These are phyloP conservation scores for Carex arenaria DNA, from an alignment of 202 grass and related monocot species.

Conservation along the genomic window DNA sequence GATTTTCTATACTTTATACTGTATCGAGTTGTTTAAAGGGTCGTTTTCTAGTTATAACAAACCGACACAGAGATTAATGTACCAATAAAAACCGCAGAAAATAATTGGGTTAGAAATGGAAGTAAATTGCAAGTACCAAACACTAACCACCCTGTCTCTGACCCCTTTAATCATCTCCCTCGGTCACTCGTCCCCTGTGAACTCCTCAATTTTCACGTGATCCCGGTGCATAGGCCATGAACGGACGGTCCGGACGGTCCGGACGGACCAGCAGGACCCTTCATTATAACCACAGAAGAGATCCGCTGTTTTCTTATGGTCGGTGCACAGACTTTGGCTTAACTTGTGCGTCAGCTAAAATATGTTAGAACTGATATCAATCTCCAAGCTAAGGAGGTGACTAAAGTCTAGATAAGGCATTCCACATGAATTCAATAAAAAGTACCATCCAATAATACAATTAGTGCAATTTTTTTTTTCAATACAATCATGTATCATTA, in stretches of 20 bases:
- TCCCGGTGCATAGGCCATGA: neutral
- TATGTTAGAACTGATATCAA: neutral
- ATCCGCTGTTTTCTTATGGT: neutral
- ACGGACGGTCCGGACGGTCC: neutral
- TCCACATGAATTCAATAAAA: neutral
- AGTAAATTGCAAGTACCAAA: slow-evolving; percentile 30
- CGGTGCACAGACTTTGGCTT: neutral
- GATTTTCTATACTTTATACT: neutral
- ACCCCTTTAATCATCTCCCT: neutral
- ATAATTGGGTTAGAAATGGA: neutral
- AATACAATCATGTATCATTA: too few species aligned
- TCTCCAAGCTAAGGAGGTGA: neutral
- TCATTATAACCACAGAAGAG: neutral
- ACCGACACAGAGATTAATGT: neutral
- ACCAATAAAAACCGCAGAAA: neutral
- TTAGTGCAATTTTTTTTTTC: neutral
- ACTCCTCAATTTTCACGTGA: neutral
- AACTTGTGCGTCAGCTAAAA: neutral
- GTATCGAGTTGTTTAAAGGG: neutral
- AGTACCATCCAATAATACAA: neutral
- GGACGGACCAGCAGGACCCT: neutral
- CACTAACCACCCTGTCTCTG: slow-evolving; percentile 10
- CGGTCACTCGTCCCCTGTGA: neutral
- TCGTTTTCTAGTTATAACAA: neutral
- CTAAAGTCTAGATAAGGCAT: neutral